Conservation (phyloP, 805 yeast genomes). For the Candida sithepensis region DNA sequence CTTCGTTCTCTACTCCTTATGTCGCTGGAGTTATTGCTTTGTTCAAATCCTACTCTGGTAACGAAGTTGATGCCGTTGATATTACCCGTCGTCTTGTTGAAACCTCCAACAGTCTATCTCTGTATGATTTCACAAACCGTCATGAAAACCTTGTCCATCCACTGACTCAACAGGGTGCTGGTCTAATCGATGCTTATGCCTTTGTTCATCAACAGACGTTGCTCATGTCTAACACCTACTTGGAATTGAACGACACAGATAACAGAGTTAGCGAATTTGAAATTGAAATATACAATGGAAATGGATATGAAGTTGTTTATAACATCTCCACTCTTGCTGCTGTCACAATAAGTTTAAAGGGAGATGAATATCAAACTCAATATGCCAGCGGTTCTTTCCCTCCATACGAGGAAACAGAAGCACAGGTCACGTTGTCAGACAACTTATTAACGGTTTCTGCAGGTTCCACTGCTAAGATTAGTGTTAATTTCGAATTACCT, state of each 20-base stretch:
- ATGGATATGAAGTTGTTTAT: slow-evolving; percentile 6
- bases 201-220: slow-evolving; percentile 12
- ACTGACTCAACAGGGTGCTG: slow-evolving; percentile 19
- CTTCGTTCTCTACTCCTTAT: too few species aligned
- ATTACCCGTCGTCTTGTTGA: neutral
- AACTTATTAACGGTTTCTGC: slow-evolving; percentile 3
- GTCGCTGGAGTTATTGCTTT: too few species aligned
- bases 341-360: neutral
- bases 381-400: slow-evolving; percentile 6
- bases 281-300: slow-evolving; percentile 13
- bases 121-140: neutral
- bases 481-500: slow-evolving; percentile 6
- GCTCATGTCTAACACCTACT: slow-evolving; percentile 6
- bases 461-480: slow-evolving; percentile 6
- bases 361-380: neutral
- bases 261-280: slow-evolving; percentile 10
- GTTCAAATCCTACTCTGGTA: neutral
- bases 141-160: slow-evolving; percentile 7
- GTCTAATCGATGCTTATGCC: slow-evolving; percentile 14
- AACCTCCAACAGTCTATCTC: neutral
- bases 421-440: slow-evolving; percentile 6
- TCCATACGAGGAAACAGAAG: slow-evolving; percentile 6
- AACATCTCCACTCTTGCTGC: slow-evolving; percentile 3
- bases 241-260: slow-evolving; percentile 13
- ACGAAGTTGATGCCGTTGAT: neutral